phyloP scores from a whole-genome alignment of 345 rosid genomes.

The Murraya paniculata region DNA sequence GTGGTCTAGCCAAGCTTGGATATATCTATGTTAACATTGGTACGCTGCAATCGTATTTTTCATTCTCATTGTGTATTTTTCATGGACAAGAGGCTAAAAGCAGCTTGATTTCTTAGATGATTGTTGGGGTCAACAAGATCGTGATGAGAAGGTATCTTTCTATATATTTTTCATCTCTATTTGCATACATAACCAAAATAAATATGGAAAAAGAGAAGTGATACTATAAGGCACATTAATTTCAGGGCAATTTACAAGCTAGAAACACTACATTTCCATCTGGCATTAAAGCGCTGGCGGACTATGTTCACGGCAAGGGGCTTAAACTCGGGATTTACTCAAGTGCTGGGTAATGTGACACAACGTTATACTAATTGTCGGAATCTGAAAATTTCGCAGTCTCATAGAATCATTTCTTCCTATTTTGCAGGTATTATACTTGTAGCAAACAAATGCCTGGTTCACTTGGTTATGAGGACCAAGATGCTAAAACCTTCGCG shows the following conservation, averaged over 20 bases:
- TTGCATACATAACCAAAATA: neutral
- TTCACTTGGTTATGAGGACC: conserved; percentile 82
- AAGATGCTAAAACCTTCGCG: conserved; percentile 89
- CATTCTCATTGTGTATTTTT: neutral
- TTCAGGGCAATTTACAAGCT: conserved; percentile 66
- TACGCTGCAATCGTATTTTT: conserved; percentile 12
- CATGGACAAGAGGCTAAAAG: neutral
- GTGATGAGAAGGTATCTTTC: conserved; percentile 58
- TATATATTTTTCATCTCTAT: neutral
- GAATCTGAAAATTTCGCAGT: neutral
- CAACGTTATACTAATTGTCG: neutral
- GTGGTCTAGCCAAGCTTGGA: conserved; percentile 81
- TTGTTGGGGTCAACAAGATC: conserved; percentile 87
- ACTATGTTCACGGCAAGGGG: conserved; percentile 79
- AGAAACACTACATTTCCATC: conserved; percentile 71
- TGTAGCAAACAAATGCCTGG: conserved; percentile 95
- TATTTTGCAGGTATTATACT: conserved; percentile 54
- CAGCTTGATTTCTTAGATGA: conserved; percentile 54
- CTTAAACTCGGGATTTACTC: conserved; percentile 89
- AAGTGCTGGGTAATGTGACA: conserved; percentile 69
- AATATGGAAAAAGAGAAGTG: neutral
- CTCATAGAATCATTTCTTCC: no score
- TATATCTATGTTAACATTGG: conserved; percentile 85
- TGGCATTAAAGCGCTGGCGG: conserved; percentile 79
- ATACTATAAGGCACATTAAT: neutral